Percentiles rank a stretch among this genome's conserved stretches.
phyloP scores from a whole-genome alignment of 108 stramenopile genomes.

The Seminavis robusta region DNA sequence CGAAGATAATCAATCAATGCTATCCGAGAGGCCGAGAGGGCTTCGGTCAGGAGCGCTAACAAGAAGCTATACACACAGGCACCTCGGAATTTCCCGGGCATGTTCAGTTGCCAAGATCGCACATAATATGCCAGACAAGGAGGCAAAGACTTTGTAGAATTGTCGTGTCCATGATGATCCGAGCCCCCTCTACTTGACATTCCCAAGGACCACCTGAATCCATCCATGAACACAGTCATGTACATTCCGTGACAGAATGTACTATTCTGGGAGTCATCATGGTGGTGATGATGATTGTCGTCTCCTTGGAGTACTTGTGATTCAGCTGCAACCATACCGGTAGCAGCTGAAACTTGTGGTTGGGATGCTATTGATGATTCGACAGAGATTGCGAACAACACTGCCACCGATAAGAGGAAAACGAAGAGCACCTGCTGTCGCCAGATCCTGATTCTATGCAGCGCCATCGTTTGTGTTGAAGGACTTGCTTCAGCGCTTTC shows the following conservation, averaged over 20 bases:
- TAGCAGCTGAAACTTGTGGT: no score
- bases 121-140: constrained; percentile 13
- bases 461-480: no score
- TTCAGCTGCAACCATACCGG: no score
- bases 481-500: no score
- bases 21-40: constrained; percentile 16
- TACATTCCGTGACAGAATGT: constrained; percentile 8
- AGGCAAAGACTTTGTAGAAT: background rate
- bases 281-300: no score
- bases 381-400: no score
- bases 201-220: constrained; percentile 5
- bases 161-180: background rate
- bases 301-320: no score
- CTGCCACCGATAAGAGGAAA: no score
- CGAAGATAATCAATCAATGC: background rate
- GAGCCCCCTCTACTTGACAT: background rate
- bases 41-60: constrained; percentile 32
- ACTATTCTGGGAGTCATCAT: no score
- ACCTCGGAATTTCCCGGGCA: constrained; percentile 5
- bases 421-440: no score
- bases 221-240: constrained; percentile 25
- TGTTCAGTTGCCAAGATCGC: constrained; percentile 7
- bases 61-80: constrained; percentile 32
- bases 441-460: no score
- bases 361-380: no score